Evolutionary conservation across 2,329 filamentous ascomycete species (phyloP).

Genomic region (Sclerotinia glacialis): DNA sequence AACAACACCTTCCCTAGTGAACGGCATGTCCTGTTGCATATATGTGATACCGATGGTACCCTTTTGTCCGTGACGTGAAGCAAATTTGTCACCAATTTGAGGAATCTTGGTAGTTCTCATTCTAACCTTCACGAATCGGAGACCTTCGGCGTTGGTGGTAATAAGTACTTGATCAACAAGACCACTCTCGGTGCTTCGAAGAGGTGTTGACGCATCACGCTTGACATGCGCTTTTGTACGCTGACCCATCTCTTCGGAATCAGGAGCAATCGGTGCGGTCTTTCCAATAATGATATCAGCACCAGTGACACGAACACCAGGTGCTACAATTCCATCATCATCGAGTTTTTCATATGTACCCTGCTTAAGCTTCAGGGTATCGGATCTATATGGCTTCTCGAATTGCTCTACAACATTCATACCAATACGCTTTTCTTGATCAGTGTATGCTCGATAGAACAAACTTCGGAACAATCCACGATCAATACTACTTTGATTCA

Average conservation of each 20-base stretch:
- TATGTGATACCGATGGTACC: slow-evolving; percentile 99
- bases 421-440: slow-evolving; percentile 94
- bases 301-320: slow-evolving; percentile 90
- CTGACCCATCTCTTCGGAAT: slow-evolving; percentile 90
- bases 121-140: slow-evolving; percentile 95
- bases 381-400: slow-evolving; percentile 86
- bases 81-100: slow-evolving; percentile 99
- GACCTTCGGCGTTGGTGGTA: slow-evolving; percentile 90
- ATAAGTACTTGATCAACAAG: slow-evolving; percentile 92
- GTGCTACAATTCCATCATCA: slow-evolving; percentile 90
- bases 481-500: slow-evolving; percentile 99
- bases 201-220: slow-evolving; percentile 90
- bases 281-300: slow-evolving; percentile 99
- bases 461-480: slow-evolving; percentile 94
- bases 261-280: slow-evolving; percentile 89
- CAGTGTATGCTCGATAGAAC: slow-evolving; percentile 96
- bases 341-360: slow-evolving; percentile 97
- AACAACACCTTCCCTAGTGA: slow-evolving; percentile 84
- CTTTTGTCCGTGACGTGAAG: slow-evolving; percentile 98
- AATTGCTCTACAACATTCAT: slow-evolving; percentile 91
- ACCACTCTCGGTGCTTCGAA: slow-evolving; percentile 93
- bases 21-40: slow-evolving; percentile 97
- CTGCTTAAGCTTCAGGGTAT: slow-evolving; percentile 89
- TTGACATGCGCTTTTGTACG: slow-evolving; percentile 87
- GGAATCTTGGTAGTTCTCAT: slow-evolving; percentile 97